Conservation (phyloP, 2,329 filamentous ascomycete genomes). For the Claviceps monticola region DNA sequence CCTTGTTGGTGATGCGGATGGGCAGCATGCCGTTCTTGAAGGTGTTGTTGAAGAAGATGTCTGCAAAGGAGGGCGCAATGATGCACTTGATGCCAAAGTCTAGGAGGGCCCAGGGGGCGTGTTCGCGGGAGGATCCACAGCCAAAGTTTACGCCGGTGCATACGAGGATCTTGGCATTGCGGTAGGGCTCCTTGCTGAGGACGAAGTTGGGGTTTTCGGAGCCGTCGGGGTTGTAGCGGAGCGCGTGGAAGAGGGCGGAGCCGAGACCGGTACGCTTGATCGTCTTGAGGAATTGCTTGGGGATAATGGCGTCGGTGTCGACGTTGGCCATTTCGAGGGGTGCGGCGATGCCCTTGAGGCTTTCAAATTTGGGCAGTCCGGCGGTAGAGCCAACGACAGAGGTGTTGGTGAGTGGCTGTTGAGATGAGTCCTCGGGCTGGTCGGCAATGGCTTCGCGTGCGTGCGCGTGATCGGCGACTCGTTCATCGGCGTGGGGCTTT, state of each 20-base stretch:
- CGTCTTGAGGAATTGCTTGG: conserved; percentile 98
- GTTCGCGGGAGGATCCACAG: conserved; percentile 83
- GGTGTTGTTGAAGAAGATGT: conserved; percentile 99
- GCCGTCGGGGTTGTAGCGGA: conserved; percentile 63
- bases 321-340: conserved; percentile 81
- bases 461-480: conserved; percentile 34
- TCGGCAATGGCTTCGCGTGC: conserved; percentile 41
- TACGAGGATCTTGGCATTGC: conserved; percentile 74
- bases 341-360: conserved; percentile 75
- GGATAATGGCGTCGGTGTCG: conserved; percentile 98
- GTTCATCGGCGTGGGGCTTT: conserved; percentile 39
- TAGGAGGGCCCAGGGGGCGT: conserved; percentile 91
- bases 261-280: conserved; percentile 96
- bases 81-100: conserved; percentile 94
- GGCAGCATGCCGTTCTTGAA: conserved; percentile 99
- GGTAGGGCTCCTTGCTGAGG: conserved; percentile 82
- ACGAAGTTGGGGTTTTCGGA: conserved; percentile 69
- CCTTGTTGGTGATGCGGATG: conserved; percentile 56
- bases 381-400: conserved; percentile 28
- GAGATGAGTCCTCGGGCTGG: conserved; percentile 44
- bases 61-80: conserved; percentile 64
- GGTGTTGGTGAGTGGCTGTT: conserved; percentile 48
- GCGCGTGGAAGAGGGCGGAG: conserved; percentile 70
- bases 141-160: conserved; percentile 91
- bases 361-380: conserved; percentile 73